Evolutionary conservation across 1,284 basidiomycete species (phyloP), one percentile per base, ranked within the genome.

Genomic region (Sanghuangporus sanghuang): DNA sequence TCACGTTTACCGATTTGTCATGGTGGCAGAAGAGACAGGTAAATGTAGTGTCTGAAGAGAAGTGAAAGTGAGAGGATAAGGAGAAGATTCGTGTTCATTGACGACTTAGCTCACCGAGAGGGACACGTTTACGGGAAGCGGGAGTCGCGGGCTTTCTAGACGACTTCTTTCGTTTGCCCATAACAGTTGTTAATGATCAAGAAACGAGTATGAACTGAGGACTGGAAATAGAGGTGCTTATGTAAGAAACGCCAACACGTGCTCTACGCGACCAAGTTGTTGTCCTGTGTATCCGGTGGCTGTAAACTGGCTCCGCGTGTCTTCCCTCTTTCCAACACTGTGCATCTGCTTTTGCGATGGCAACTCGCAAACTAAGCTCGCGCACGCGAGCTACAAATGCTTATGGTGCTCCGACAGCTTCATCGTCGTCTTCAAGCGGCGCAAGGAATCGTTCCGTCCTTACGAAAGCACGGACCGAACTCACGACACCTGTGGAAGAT

Each of bases 21-120:
- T 95, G 93, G 76, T 95, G 88, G 75, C 93, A 95, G 75, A 94
- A 95, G n/a, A 95, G 78, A 73, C 90, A 92, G 36, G 90, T 90
- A 72, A 92, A 92, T 52, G 85, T 79, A 6, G 86, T 88, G 67
- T 92, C 90, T 92, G 73, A 52, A 61, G 59, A 44, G 64, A 16
- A 66, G n/a, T 48, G 57, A 50, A 50, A 64, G 7, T 59, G 6
- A 54, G 63, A 58, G 39, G 48, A 53, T 42, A 54, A 57, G 48
- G 16, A 54, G 53, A 55, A 11, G 16, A 21, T 7, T 46, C 16
- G 21, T 16, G 2, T 14, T 46, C 7, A 21, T n/a, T 50, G 59
- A 39, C 55, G n/a, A 14, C 14, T 48, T 23, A 8, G 71, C 81
- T 64, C 62, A 91, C 90, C 91, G n/a, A 93, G 78, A 8, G 89